These are phyloP conservation scores for Capsicum rhomboideum DNA, from an alignment of 257 asterid species.

Conservation along the genomic window DNA sequence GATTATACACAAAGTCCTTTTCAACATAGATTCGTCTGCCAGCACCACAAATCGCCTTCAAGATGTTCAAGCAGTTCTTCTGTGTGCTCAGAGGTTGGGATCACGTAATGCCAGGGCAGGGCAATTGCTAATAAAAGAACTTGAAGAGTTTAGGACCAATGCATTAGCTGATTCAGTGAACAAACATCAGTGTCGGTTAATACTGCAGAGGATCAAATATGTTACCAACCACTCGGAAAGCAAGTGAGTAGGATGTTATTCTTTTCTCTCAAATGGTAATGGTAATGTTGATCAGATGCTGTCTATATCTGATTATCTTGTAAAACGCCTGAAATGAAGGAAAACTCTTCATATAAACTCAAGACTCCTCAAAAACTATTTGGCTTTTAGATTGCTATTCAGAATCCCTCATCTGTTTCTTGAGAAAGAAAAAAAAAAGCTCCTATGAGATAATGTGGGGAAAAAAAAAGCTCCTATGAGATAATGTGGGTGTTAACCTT, in stretches of 20 bases:
- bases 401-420: not conserved
- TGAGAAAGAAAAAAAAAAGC: not conserved
- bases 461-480: not conserved
- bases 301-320: not conserved
- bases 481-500: not conserved
- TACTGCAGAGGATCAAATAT: slow-evolving; percentile 74
- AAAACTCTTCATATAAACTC: not conserved
- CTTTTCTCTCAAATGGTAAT: not conserved
- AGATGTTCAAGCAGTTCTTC: slow-evolving; percentile 89
- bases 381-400: not conserved
- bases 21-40: slow-evolving; percentile 62
- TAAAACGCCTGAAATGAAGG: not conserved
- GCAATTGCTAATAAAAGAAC: slow-evolving; percentile 69
- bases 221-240: slow-evolving; percentile 59
- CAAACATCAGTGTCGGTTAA: slow-evolving; percentile 77
- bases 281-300: not conserved
- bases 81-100: slow-evolving; percentile 77
- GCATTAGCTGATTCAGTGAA: slow-evolving; percentile 82
- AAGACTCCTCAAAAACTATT: not conserved
- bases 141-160: slow-evolving; percentile 70
- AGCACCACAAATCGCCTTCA: slow-evolving; percentile 68
- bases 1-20: slow-evolving; percentile 63
- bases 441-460: not conserved
- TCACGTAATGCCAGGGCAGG: slow-evolving; percentile 86
- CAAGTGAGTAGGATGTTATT: slow-evolving; percentile 42